Conservation (phyloP, 495 filamentous ascomycete species). For the Penicillium canescens region DNA sequence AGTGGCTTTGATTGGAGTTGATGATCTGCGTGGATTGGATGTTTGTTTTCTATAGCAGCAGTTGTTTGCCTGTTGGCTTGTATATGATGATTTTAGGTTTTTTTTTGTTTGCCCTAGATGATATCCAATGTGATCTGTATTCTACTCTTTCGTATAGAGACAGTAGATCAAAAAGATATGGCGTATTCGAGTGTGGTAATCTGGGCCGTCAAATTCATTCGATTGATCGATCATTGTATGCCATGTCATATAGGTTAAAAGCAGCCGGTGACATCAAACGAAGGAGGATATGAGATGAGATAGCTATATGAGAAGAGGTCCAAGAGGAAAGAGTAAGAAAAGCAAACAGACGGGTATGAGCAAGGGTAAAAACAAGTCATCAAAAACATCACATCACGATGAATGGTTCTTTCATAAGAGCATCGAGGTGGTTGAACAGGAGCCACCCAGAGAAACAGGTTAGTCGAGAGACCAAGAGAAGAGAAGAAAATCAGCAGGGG, state of each 20-base stretch:
- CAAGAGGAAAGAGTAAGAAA: not conserved
- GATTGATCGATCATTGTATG: not conserved
- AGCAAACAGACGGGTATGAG: not conserved
- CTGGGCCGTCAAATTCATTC: not conserved
- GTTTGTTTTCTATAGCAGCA: conserved; percentile 12
- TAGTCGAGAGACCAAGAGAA: not conserved
- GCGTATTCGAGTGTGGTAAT: not conserved
- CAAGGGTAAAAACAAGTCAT: conserved; percentile 2
- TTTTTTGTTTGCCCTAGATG: conserved; percentile 27
- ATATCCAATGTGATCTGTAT: conserved; percentile 37
- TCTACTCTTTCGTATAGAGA: conserved; percentile 10
- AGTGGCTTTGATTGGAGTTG: conserved; percentile 22
- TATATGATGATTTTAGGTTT: conserved; percentile 21
- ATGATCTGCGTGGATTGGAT: conserved; percentile 17
- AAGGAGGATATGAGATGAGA: not conserved
- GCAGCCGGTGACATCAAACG: conserved; percentile 2
- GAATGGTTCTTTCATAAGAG: not conserved
- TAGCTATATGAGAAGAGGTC: no score
- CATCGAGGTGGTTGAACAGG: no score
- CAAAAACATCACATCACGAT: conserved; percentile 3
- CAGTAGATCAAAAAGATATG: no score
- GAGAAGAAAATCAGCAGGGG: no score
- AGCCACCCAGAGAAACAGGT: no score
- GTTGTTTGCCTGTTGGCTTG: conserved; percentile 5
- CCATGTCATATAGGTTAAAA: conserved; percentile 6